A percentile compares a stretch with the other conserved stretches of the same genome.
Evolutionary conservation across 1,284 basidiomycete genomes (phyloP).

Genomic region (Melanopsichium pennsylvanicum): DNA sequence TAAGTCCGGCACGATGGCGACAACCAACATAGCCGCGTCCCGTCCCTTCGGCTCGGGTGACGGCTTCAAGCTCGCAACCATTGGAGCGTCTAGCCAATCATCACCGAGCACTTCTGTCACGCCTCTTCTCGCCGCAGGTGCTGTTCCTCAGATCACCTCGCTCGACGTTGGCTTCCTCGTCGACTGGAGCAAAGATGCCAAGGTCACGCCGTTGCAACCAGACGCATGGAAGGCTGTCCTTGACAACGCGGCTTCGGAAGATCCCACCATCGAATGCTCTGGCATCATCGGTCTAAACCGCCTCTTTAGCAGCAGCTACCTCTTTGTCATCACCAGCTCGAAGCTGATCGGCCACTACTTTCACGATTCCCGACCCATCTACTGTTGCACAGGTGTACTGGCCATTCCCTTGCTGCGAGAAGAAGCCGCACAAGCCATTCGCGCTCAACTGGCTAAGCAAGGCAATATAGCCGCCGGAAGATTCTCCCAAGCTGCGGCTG

Average conservation of each 20-base stretch:
- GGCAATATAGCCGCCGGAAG: not conserved
- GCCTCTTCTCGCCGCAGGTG: slow-evolving; percentile 2
- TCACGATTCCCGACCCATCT: slow-evolving; percentile 48
- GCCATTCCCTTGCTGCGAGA: slow-evolving; percentile 48
- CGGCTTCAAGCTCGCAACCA: slow-evolving; percentile 35
- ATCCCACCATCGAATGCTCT: slow-evolving; percentile 23
- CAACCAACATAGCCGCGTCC: not conserved
- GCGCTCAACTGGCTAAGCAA: slow-evolving; percentile 19
- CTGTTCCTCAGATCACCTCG: slow-evolving; percentile 12
- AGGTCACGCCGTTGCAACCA: slow-evolving; percentile 20
- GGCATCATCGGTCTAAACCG: slow-evolving; percentile 49
- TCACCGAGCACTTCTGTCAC: slow-evolving; percentile 7
- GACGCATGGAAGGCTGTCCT: slow-evolving; percentile 14
- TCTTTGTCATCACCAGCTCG: slow-evolving; percentile 55
- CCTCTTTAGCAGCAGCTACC: slow-evolving; percentile 56
- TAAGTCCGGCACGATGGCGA: slow-evolving; percentile 12
- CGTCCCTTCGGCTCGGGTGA: slow-evolving; percentile 34
- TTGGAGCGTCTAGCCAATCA: slow-evolving; percentile 15
- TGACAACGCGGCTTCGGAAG: slow-evolving; percentile 8
- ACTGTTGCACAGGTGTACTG: slow-evolving; percentile 49
- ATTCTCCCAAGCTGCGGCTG: not conserved
- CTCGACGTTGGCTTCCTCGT: slow-evolving; percentile 38
- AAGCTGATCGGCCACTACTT: slow-evolving; percentile 51
- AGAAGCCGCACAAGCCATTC: slow-evolving; percentile 33
- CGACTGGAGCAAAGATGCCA: slow-evolving; percentile 37